Evolutionary conservation across 1,284 basidiomycete genomes (phyloP).

Genomic region (Rhizopogon hawkerae): DNA sequence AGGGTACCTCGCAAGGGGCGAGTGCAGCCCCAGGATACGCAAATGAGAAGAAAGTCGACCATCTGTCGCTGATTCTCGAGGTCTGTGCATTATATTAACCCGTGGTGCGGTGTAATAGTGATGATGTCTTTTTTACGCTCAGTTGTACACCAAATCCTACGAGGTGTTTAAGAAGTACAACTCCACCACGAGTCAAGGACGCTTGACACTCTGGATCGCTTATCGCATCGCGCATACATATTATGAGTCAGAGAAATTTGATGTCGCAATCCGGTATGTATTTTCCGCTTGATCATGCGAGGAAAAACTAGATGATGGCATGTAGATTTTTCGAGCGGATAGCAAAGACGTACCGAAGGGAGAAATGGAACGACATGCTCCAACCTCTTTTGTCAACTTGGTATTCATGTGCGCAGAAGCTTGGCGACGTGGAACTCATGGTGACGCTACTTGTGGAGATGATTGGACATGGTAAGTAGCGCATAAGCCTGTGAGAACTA

Average conservation of each 20-base stretch:
- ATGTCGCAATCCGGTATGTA: conserved; percentile 69
- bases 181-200: conserved; percentile 43
- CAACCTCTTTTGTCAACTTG: conserved; percentile 64
- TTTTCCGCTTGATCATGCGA: background rate
- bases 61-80: conserved; percentile 74
- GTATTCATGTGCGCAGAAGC: conserved; percentile 71
- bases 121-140: background rate
- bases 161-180: conserved; percentile 78
- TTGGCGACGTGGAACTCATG: conserved; percentile 68
- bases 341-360: conserved; percentile 72
- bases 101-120: background rate
- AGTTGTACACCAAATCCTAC: conserved; percentile 88
- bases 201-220: conserved; percentile 78
- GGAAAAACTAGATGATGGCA: background rate
- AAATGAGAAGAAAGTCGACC: conserved; percentile 88
- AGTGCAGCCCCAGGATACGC: conserved; percentile 52
- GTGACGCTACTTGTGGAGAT: conserved; percentile 73
- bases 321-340: conserved; percentile 86
- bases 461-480: conserved; percentile 59
- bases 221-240: conserved; percentile 82
- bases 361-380: conserved; percentile 69
- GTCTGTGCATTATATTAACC: conserved; percentile 29
- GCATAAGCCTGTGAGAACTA: background rate
- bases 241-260: conserved; percentile 65
- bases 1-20: conserved; percentile 15